Conservation (phyloP, 768 basidiomycete species). For the Boletus pseudopeckii region DNA sequence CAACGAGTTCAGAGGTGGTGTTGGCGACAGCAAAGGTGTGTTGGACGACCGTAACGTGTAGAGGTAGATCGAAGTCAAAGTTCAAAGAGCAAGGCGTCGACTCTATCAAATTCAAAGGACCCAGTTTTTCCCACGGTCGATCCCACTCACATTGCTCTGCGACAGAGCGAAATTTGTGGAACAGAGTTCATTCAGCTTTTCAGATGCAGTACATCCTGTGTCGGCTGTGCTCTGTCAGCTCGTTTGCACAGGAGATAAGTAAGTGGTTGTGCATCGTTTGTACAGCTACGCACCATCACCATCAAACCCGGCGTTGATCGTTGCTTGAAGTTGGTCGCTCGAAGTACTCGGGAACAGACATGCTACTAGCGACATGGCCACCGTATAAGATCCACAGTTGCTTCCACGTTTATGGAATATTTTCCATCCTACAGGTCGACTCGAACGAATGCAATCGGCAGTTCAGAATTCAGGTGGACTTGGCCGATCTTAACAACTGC, state of each 20-base stretch:
- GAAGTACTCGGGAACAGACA: not conserved
- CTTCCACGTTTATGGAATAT: too few relatives aligned
- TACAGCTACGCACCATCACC: not conserved
- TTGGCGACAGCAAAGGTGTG: conserved; percentile 11
- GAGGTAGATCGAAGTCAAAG: conserved; percentile 30
- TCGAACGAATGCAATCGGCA: too few relatives aligned
- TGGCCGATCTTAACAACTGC: not conserved
- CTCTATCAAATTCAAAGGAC: conserved; percentile 27
- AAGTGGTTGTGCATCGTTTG: not conserved
- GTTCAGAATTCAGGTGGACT: not conserved
- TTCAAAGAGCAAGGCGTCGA: conserved; percentile 23
- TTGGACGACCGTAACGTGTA: conserved; percentile 11
- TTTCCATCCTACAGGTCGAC: not conserved
- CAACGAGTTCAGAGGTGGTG: conserved; percentile 9
- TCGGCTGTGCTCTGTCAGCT: not conserved
- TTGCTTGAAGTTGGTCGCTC: too few relatives aligned
- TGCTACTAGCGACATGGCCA: not conserved
- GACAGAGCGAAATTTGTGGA: not conserved
- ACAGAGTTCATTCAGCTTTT: not conserved
- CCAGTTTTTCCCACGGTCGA: conserved; percentile 24
- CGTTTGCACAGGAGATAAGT: not conserved
- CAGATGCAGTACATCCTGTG: not conserved
- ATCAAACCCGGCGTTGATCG: not conserved
- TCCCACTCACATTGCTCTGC: not conserved
- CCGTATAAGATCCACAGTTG: too few relatives aligned